Percentiles rank a stretch among this genome's conserved stretches.
Conservation (phyloP, 352 stramenopile species). For the Elongisporangium anandrum region DNA sequence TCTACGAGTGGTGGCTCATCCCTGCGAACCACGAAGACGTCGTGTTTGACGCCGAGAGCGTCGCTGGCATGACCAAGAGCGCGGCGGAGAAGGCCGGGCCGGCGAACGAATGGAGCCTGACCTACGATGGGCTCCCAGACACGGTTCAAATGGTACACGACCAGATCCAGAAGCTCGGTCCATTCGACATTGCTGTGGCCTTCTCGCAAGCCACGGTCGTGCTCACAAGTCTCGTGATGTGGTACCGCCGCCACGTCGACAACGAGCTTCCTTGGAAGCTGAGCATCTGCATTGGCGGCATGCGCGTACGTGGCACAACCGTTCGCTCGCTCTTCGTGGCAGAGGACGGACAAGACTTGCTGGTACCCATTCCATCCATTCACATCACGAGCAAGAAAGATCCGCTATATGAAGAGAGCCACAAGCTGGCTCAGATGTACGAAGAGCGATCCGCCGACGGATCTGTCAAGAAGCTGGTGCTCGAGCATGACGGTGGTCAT, state of each 20-base stretch:
- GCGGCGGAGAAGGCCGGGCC: constrained; percentile 18
- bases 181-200: constrained; percentile 39
- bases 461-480: constrained; percentile 20
- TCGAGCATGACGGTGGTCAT: constrained; percentile 36
- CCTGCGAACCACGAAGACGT: constrained; percentile 32
- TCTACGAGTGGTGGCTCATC: constrained; percentile 16
- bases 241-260: constrained; percentile 18
- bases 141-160: constrained; percentile 28
- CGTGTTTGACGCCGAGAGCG: constrained; percentile 5
- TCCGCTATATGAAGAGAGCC: constrained; percentile 19
- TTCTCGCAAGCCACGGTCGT: constrained; percentile 48
- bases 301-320: constrained; percentile 20
- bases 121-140: constrained; percentile 18
- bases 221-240: constrained; percentile 23
- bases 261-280: constrained; percentile 37
- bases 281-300: constrained; percentile 24
- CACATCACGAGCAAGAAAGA: constrained; percentile 44
- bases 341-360: constrained; percentile 8
- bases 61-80: background rate
- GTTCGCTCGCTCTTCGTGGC: constrained; percentile 16
- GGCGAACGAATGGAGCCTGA: constrained; percentile 9
- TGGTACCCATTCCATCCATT: constrained; percentile 29
- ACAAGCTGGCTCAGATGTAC: constrained; percentile 30
- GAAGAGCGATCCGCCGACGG: constrained; percentile 14
- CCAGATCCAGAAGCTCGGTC: constrained; percentile 22